Percentiles rank a stretch among this genome's conserved stretches.
phyloP scores from a whole-genome alignment of 2,329 filamentous ascomycete species.

The Cordyceps javanica region DNA sequence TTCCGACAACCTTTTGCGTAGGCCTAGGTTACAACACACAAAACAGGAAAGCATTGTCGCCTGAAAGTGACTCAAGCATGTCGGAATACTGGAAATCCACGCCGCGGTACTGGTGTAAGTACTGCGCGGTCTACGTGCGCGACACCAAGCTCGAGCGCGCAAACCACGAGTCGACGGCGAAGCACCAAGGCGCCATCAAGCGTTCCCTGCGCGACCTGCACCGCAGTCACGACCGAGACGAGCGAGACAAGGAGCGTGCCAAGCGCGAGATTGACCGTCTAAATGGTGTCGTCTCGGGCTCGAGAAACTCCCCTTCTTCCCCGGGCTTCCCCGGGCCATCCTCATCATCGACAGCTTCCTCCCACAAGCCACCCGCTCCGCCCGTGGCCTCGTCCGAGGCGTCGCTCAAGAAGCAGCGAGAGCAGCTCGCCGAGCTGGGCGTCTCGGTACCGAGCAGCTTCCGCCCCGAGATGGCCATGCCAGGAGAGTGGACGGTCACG shows the following conservation, averaged over 20 bases:
- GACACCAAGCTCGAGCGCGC: slow-evolving; percentile 86
- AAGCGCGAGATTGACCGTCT: slow-evolving; percentile 80
- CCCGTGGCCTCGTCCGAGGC: slow-evolving; percentile 40
- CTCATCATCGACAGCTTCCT: background rate
- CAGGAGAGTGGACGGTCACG: slow-evolving; percentile 78
- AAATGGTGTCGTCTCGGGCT: slow-evolving; percentile 63
- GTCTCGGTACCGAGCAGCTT: slow-evolving; percentile 76
- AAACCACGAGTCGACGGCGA: slow-evolving; percentile 82
- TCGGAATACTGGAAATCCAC: slow-evolving; percentile 99
- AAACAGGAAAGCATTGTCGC: background rate
- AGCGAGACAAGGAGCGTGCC: slow-evolving; percentile 75
- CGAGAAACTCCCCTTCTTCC: slow-evolving; percentile 27
- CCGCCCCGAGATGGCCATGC: slow-evolving; percentile 75
- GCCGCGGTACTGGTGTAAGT: slow-evolving; percentile 97
- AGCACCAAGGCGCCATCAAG: slow-evolving; percentile 80
- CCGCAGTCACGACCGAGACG: slow-evolving; percentile 72
- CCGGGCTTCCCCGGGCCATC: slow-evolving; percentile 16
- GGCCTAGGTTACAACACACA: background rate
- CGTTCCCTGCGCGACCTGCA: slow-evolving; percentile 86
- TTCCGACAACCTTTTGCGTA: background rate
- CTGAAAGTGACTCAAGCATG: slow-evolving; percentile 48
- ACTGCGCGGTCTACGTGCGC: slow-evolving; percentile 83
- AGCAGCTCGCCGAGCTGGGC: slow-evolving; percentile 82
- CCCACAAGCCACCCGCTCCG: slow-evolving; percentile 4
- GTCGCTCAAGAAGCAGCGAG: slow-evolving; percentile 75